A percentile compares a stretch with the other conserved stretches of the same genome.
Conservation (phyloP, 805 yeast genomes). For the Barnettozyma sp. region DNA sequence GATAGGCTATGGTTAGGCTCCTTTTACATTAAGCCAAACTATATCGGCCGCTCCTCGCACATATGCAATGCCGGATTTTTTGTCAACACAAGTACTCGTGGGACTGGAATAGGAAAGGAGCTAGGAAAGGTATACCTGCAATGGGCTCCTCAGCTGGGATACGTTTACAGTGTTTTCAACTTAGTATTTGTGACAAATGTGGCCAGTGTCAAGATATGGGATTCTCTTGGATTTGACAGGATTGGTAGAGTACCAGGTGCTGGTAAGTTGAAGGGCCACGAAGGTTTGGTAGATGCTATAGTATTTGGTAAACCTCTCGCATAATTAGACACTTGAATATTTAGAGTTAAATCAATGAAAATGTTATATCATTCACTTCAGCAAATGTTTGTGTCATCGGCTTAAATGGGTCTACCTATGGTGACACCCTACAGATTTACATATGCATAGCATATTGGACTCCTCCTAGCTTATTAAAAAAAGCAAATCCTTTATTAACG, state of each 20-base stretch:
- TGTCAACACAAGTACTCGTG: slow-evolving; percentile 54
- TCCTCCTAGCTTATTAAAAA: too few species aligned
- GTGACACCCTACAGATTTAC: too few species aligned
- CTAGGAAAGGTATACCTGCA: slow-evolving; percentile 59
- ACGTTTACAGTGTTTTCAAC: slow-evolving; percentile 78
- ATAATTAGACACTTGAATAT: background rate
- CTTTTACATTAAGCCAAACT: slow-evolving; percentile 81
- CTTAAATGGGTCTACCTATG: too few species aligned
- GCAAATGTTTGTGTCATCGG: too few species aligned
- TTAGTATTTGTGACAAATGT: slow-evolving; percentile 75
- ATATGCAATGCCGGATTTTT: slow-evolving; percentile 84
- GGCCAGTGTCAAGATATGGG: slow-evolving; percentile 80
- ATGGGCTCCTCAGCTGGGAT: slow-evolving; percentile 77
- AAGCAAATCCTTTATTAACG: too few species aligned
- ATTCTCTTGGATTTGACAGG: slow-evolving; percentile 68
- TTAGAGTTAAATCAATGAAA: background rate
- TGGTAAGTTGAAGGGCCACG: slow-evolving; percentile 60
- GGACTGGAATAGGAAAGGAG: slow-evolving; percentile 60
- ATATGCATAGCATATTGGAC: too few species aligned
- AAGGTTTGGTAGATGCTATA: slow-evolving; percentile 64
- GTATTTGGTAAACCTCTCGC: slow-evolving; percentile 52
- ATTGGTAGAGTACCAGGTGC: slow-evolving; percentile 73
- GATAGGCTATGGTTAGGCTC: slow-evolving; percentile 53
- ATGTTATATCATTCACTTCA: too few species aligned
- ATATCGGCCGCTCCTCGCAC: slow-evolving; percentile 77